Evolutionary conservation across 1,284 basidiomycete genomes (phyloP).

Genomic region (Neonothopanus nambi): DNA sequence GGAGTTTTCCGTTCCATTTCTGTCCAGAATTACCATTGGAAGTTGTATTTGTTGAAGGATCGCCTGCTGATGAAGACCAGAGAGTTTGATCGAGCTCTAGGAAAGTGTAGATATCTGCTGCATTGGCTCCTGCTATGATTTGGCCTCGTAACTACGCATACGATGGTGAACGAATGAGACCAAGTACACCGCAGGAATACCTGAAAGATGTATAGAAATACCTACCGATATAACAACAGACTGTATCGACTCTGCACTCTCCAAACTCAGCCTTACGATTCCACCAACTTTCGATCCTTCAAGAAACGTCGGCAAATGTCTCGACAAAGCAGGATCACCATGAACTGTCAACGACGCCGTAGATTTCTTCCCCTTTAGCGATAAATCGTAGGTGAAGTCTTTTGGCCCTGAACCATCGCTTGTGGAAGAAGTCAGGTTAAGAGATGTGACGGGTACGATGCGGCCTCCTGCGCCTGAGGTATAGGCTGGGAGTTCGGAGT

Average conservation of each 20-base stretch:
- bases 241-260: conserved; percentile 22
- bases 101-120: neutral
- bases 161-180: neutral
- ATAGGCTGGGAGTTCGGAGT: conserved; percentile 11
- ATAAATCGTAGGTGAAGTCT: conserved; percentile 1
- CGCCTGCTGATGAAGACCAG: conserved; percentile 1
- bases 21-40: neutral
- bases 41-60: neutral
- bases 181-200: neutral
- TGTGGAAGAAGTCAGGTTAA: neutral
- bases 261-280: conserved; percentile 27
- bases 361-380: conserved; percentile 2
- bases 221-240: conserved; percentile 24
- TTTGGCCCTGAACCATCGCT: neutral
- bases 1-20: neutral
- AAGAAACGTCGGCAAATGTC: conserved; percentile 26
- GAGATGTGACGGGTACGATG: neutral
- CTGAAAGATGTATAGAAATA: conserved; percentile 7
- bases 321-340: conserved; percentile 3
- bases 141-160: conserved; percentile 6
- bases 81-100: conserved; percentile 4
- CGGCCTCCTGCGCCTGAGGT: conserved; percentile 2
- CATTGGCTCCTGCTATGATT: conserved; percentile 1
- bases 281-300: conserved; percentile 28
- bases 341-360: conserved; percentile 2